Evolutionary conservation across 441 rosid species (phyloP).

Genomic region (Mallotus japonicus): DNA sequence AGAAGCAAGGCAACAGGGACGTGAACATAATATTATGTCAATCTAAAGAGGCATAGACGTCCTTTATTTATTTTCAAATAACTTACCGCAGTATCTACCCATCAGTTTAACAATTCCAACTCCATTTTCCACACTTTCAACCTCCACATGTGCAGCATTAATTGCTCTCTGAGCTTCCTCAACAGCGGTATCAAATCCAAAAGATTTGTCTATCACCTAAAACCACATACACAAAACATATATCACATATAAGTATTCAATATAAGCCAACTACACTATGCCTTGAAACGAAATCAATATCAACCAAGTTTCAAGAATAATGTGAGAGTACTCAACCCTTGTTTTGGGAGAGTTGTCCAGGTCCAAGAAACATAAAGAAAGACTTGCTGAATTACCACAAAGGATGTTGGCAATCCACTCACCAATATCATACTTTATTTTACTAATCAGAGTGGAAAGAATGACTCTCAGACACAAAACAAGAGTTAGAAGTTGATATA

Average conservation of each 20-base stretch:
- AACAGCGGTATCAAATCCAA: constrained; percentile 58
- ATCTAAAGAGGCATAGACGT: not conserved
- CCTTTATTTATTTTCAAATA: constrained; percentile 15
- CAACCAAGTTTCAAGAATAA: not conserved
- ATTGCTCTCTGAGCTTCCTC: constrained; percentile 70
- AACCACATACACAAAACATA: constrained; percentile 16
- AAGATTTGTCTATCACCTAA: constrained; percentile 62
- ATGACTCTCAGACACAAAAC: not conserved
- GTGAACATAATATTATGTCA: not conserved
- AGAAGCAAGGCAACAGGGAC: not conserved
- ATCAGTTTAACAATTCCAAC: constrained; percentile 72
- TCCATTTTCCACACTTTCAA: constrained; percentile 56
- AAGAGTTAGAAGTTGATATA: not conserved
- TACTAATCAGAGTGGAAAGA: not conserved
- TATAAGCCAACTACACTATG: not conserved
- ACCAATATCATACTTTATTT: not conserved
- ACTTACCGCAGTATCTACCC: constrained; percentile 79
- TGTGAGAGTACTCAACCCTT: not conserved
- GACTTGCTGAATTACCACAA: not conserved
- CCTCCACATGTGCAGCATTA: constrained; percentile 61
- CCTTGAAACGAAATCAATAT: not conserved
- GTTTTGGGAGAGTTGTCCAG: too few relatives aligned
- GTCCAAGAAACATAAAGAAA: not conserved
- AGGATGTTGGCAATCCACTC: constrained; percentile 4
- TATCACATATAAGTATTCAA: not conserved